phyloP scores from a whole-genome alignment of 2,329 filamentous ascomycete genomes.

The Pseudovirgaria hyperparasitica region DNA sequence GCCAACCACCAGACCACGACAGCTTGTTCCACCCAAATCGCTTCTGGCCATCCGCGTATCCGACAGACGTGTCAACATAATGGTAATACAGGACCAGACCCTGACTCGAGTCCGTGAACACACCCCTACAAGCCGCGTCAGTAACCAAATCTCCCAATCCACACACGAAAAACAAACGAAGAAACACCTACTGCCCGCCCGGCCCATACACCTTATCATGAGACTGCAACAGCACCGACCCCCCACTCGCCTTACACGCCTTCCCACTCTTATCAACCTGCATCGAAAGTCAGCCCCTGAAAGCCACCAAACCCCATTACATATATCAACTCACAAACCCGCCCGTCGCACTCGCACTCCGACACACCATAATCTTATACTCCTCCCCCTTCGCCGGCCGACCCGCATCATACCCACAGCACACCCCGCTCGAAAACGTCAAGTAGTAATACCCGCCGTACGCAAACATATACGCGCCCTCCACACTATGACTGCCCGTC shows the following conservation, averaged over 20 bases:
- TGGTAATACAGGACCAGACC: slow-evolving; percentile 51
- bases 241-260: slow-evolving; percentile 43
- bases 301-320: slow-evolving; percentile 3
- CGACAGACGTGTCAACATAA: slow-evolving; percentile 43
- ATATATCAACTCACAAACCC: slow-evolving; percentile 30
- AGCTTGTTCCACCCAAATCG: slow-evolving; percentile 41
- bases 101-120: slow-evolving; percentile 35
- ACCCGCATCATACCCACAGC: slow-evolving; percentile 45
- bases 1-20: slow-evolving; percentile 38
- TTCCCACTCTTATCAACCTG: slow-evolving; percentile 39
- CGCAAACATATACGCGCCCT: slow-evolving; percentile 45
- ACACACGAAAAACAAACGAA: too few relatives aligned
- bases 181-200: slow-evolving; percentile 54
- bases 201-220: slow-evolving; percentile 52
- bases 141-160: too few relatives aligned
- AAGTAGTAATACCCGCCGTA: slow-evolving; percentile 49
- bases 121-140: too few relatives aligned
- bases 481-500: slow-evolving; percentile 38
- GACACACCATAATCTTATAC: slow-evolving; percentile 54
- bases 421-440: slow-evolving; percentile 48
- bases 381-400: slow-evolving; percentile 44
- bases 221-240: slow-evolving; percentile 46
- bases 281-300: slow-evolving; percentile 1
- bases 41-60: slow-evolving; percentile 39
- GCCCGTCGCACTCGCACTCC: slow-evolving; percentile 39